Conservation (phyloP, 208 protist species). For the Eutreptiella sp. region DNA sequence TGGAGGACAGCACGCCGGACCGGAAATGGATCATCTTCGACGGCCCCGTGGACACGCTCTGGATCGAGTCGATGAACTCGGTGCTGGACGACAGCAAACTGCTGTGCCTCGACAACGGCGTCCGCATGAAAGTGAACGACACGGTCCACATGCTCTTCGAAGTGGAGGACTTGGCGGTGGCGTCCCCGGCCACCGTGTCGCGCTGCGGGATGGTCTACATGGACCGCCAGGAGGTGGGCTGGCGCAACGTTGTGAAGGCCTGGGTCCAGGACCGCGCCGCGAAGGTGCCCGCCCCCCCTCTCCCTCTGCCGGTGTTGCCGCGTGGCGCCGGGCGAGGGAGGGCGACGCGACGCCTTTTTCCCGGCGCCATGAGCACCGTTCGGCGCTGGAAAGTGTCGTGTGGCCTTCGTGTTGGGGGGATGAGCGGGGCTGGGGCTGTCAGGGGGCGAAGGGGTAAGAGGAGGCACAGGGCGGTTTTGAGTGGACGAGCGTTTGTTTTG, state of each 20-base stretch:
- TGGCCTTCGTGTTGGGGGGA: no score
- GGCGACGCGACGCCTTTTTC: no score
- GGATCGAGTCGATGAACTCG: conserved; percentile 98
- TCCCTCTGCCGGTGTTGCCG: no score
- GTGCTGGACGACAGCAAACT: conserved; percentile 96
- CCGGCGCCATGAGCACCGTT: no score
- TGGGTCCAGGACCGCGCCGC: no score
- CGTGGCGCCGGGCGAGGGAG: no score
- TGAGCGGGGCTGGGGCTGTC: no score
- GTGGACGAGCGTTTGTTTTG: no score
- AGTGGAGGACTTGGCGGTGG: conserved; percentile 90
- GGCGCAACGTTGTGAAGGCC: conserved; percentile 68
- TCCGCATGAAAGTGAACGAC: conserved; percentile 91
- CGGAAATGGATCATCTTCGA: conserved; percentile 97
- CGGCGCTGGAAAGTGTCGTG: no score
- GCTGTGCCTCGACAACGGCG: conserved; percentile 93
- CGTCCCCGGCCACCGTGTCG: conserved; percentile 95
- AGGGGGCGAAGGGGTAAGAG: no score
- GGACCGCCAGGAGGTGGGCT: conserved; percentile 80
- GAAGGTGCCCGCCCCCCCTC: no score
- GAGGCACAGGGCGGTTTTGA: no score
- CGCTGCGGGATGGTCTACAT: conserved; percentile 98
- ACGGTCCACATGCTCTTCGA: conserved; percentile 96
- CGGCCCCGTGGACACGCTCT: conserved; percentile 96
- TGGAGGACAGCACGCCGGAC: conserved; percentile 63